A percentile compares a stretch with the other conserved stretches of the same genome.
Evolutionary conservation across 495 filamentous ascomycete genomes (phyloP).

Genomic region (Beverwykella pulmonaria): DNA sequence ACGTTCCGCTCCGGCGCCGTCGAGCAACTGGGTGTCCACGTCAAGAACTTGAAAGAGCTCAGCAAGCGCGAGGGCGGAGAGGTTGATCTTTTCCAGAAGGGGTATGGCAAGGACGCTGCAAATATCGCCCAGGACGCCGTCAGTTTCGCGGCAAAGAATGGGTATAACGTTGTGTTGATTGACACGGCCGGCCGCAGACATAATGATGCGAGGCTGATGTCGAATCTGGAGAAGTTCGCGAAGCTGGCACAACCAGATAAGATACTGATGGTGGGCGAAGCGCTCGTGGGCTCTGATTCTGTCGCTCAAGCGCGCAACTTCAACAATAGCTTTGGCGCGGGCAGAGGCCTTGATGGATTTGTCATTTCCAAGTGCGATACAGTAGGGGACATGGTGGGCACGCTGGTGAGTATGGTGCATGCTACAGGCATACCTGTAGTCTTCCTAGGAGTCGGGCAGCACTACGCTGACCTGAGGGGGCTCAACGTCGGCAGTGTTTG

Average conservation of each 20-base stretch:
- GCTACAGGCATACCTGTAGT: constrained; percentile 93
- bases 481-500: constrained; percentile 92
- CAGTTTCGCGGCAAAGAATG: constrained; percentile 68
- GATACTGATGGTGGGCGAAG: constrained; percentile 98
- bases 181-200: constrained; percentile 94
- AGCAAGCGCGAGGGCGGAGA: constrained; percentile 76
- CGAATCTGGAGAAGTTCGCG: constrained; percentile 91
- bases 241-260: constrained; percentile 95
- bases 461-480: constrained; percentile 93
- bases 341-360: constrained; percentile 83
- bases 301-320: constrained; percentile 96
- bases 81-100: constrained; percentile 92
- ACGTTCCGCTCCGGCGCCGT: constrained; percentile 98
- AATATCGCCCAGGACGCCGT: constrained; percentile 95
- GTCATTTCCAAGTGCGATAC: constrained; percentile 99
- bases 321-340: constrained; percentile 84
- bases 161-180: constrained; percentile 92
- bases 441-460: constrained; percentile 92
- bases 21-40: constrained; percentile 94
- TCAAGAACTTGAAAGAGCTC: constrained; percentile 84
- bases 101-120: constrained; percentile 96
- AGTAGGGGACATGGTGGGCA: constrained; percentile 97
- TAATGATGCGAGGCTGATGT: constrained; percentile 95
- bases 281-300: constrained; percentile 89
- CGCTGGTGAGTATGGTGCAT: constrained; percentile 95